Evolutionary conservation across 495 filamentous ascomycete species (phyloP).

Genomic region (Physcia stellaris): DNA sequence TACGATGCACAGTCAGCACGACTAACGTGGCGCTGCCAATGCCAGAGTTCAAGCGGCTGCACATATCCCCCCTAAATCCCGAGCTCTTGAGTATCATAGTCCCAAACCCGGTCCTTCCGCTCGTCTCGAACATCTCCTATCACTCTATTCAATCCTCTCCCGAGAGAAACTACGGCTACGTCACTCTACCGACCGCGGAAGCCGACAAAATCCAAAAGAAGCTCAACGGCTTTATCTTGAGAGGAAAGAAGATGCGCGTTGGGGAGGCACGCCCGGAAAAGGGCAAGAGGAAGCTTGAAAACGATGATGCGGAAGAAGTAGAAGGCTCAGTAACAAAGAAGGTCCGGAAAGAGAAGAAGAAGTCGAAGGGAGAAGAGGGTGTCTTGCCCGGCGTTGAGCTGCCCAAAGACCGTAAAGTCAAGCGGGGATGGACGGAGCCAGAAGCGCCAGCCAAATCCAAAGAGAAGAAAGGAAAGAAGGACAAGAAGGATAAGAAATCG

Average conservation of each 20-base stretch:
- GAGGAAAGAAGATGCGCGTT: slow-evolving; percentile 71
- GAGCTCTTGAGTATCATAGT: slow-evolving; percentile 55
- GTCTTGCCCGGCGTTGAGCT: slow-evolving; percentile 59
- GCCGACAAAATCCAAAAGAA: slow-evolving; percentile 85
- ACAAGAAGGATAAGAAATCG: slow-evolving; percentile 32
- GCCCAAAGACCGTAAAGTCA: slow-evolving; percentile 60
- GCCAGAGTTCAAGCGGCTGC: slow-evolving; percentile 42
- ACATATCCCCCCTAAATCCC: slow-evolving; percentile 73
- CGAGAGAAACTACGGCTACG: slow-evolving; percentile 77
- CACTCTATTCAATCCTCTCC: slow-evolving; percentile 75
- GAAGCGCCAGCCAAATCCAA: slow-evolving; percentile 35
- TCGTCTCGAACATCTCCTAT: slow-evolving; percentile 70
- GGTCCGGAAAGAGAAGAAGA: slow-evolving; percentile 26
- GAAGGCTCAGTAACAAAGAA: slow-evolving; percentile 15
- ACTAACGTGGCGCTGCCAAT: slow-evolving; percentile 1
- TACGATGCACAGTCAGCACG: too few species aligned
- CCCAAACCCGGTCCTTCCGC: slow-evolving; percentile 47
- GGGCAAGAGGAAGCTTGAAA: slow-evolving; percentile 10
- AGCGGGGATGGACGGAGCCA: slow-evolving; percentile 78
- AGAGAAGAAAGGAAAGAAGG: slow-evolving; percentile 32
- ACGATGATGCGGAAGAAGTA: slow-evolving; percentile 2
- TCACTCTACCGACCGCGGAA: slow-evolving; percentile 66
- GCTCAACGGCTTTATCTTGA: slow-evolving; percentile 76
- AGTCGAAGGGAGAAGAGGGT: slow-evolving; percentile 48
- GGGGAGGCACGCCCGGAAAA: slow-evolving; percentile 59